Evolutionary conservation across 345 rosid genomes (phyloP).

Genomic region (Triadica sebifera): DNA sequence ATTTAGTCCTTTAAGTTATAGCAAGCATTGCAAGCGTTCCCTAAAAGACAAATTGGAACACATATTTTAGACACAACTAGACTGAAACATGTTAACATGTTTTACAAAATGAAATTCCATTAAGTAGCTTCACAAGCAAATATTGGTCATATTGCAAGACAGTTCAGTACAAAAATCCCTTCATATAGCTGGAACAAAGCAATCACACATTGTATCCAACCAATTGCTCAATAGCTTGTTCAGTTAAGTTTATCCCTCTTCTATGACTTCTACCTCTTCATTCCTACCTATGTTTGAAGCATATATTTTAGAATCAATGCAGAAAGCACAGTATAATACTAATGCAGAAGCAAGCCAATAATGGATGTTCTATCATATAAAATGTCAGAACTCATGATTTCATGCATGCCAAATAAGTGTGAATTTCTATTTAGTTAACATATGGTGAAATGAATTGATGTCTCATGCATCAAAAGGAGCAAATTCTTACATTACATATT

Average conservation of each 20-base stretch:
- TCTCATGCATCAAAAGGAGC: no score
- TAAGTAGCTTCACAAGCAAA: neutral
- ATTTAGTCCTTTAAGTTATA: no score
- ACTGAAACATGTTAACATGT: neutral
- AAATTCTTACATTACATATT: no score
- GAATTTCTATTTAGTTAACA: no score
- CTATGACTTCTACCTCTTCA: neutral
- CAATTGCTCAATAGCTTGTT: neutral
- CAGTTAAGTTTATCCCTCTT: neutral
- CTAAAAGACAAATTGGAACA: neutral
- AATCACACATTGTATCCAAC: neutral
- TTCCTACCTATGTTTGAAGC: neutral
- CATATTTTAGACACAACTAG: neutral
- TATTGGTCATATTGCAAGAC: neutral
- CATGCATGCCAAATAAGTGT: no score
- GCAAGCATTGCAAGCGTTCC: neutral
- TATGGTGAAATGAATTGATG: no score
- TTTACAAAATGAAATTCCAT: neutral
- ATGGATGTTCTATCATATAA: neutral
- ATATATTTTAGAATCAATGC: neutral
- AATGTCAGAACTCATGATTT: no score
- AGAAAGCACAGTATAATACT: neutral
- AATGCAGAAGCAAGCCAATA: neutral
- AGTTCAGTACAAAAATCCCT: neutral
- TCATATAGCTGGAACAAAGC: neutral